A percentile compares a stretch with the other conserved stretches of the same genome.
phyloP scores from a whole-genome alignment of 73 alveolate species.

The Paraurostyla sp. region DNA sequence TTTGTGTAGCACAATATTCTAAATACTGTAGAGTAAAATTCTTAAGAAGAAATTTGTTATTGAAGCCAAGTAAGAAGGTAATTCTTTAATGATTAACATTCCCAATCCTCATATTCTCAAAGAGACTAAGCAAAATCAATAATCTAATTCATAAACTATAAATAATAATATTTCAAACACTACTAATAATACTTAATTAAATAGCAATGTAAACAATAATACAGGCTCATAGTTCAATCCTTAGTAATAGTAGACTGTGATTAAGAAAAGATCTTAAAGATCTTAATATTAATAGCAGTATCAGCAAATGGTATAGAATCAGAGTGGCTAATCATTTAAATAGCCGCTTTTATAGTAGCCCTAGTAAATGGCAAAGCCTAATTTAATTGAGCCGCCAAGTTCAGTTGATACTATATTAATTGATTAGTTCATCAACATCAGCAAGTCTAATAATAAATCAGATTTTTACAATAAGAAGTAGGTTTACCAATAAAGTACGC shows the following conservation, averaged over 20 bases:
- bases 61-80: neutral
- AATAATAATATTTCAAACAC: neutral
- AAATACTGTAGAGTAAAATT: slow-evolving; percentile 42
- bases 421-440: neutral
- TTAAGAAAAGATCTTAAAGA: neutral
- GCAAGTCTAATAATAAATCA: neutral
- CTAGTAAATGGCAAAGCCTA: neutral
- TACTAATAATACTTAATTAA: neutral
- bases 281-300: neutral
- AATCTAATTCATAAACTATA: neutral
- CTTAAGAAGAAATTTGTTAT: slow-evolving; percentile 43
- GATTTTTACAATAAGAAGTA: neutral
- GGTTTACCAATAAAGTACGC: neutral
- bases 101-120: neutral
- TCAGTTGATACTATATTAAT: neutral
- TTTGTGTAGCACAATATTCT: neutral
- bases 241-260: neutral
- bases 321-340: neutral
- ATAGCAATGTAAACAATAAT: too few relatives aligned
- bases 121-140: too few relatives aligned
- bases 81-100: neutral
- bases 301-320: too few relatives aligned
- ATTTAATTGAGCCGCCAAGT: neutral
- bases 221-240: neutral
- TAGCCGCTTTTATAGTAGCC: neutral